phyloP scores from a whole-genome alignment of 805 yeast species.

The Yamadazyma ubonensis region DNA sequence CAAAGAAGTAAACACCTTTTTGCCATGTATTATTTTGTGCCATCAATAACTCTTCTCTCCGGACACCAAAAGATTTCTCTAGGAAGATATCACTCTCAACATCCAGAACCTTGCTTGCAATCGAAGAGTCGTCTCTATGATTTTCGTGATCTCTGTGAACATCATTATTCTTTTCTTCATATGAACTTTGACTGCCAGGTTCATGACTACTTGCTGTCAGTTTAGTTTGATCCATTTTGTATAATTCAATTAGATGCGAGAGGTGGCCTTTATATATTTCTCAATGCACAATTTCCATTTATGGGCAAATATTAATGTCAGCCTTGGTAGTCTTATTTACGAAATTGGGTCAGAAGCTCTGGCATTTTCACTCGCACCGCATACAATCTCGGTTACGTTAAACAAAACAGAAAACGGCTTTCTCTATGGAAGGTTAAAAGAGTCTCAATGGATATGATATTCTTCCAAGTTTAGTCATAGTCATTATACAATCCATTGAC shows the following conservation, averaged over 20 bases:
- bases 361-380: background rate
- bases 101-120: background rate
- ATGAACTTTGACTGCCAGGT: background rate
- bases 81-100: conserved; percentile 1
- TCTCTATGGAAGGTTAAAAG: no score
- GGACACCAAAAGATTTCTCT: conserved; percentile 48
- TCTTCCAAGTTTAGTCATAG: no score
- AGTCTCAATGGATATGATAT: no score
- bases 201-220: background rate
- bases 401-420: no score
- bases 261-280: background rate
- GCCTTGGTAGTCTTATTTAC: background rate
- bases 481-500: no score
- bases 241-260: background rate
- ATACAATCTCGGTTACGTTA: no score
- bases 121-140: background rate
- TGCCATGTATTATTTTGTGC: conserved; percentile 38
- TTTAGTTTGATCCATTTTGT: background rate
- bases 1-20: conserved; percentile 45
- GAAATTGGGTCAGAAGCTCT: background rate
- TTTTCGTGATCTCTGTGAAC: background rate
- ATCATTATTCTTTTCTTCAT: background rate
- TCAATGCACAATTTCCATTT: background rate
- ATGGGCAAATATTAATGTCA: background rate
- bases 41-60: conserved; percentile 54